Evolutionary conservation across 345 rosid genomes (phyloP), one percentile per base, ranked within the genome.

Genomic region (Gossypium raimondii): DNA sequence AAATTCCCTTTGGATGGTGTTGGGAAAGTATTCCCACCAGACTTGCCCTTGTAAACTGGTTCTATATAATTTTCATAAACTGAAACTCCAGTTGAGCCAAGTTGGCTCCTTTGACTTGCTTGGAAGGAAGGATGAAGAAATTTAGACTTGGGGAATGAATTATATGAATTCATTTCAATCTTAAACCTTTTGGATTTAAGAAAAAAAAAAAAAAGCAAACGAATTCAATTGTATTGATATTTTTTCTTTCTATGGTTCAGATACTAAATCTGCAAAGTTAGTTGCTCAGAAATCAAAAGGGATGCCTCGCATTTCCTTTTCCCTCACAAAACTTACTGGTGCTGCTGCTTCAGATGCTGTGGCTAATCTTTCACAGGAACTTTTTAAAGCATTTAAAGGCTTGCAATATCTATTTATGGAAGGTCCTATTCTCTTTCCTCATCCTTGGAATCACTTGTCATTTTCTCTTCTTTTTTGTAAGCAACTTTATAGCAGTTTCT

Each of bases 241-340:
- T 14, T 13, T 6, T 72, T 60, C 63, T 11, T 57, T 73, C 22
- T 27, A 52, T 69, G 48, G 44, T 82, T 76, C 76, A 89, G 97
- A 87, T 80, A 75, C 82, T 10, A 79, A 78, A 65, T 69, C 10
- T 77, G 95, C 92, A 14, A 85, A 84, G 50, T 77, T 94, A 79
- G 92, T 91, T 48, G 91, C 93, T 70, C 98, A 94, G 77, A 92
- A 90, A 81, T 83, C 93, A 1, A 92, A 89, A 84, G 98, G 98
- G 77, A 87, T 94, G 98, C 97, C 98, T 58, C 79, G 89, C 9
- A 81, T 94, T 61, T 73, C 83, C 55, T 73, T 92, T 77, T 60
- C 87, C 73, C 82, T 94, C 41, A 83, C 83, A 63, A 85, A 83
- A 84, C 78, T 91, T 74, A 73, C 24, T 59, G 93, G 82, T 9